Evolutionary conservation across 164 flowering plant genomes (phyloP).

Genomic region (Piper betle): DNA sequence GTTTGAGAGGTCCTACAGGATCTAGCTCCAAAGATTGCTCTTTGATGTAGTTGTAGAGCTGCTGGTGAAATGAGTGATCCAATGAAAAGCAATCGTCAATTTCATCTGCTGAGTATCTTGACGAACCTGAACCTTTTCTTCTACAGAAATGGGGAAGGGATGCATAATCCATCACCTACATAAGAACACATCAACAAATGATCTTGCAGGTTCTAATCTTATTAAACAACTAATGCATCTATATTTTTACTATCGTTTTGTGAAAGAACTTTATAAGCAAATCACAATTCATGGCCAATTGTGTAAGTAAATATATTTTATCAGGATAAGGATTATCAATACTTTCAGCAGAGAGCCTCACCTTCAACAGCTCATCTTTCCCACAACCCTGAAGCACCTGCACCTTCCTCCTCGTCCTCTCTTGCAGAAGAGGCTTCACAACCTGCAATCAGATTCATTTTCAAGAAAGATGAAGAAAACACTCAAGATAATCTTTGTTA

Average conservation of each 20-base stretch:
- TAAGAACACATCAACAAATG: slow-evolving; percentile 1
- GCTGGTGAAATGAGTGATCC: slow-evolving; percentile 74
- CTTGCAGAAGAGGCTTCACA: slow-evolving; percentile 93
- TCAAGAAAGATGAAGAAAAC: not conserved
- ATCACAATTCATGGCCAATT: no score
- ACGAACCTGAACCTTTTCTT: slow-evolving; percentile 64
- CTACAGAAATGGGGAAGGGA: slow-evolving; percentile 80
- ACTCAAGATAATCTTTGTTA: not conserved
- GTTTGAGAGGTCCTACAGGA: slow-evolving; percentile 28
- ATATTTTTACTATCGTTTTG: no score
- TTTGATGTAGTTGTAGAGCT: slow-evolving; percentile 56
- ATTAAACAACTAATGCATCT: no score
- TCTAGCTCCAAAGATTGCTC: slow-evolving; percentile 26
- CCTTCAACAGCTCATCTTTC: slow-evolving; percentile 74
- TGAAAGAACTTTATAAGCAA: no score
- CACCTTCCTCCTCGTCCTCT: slow-evolving; percentile 79
- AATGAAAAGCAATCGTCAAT: slow-evolving; percentile 41
- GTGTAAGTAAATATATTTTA: no score
- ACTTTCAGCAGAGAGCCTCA: slow-evolving; percentile 7
- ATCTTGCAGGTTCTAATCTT: no score
- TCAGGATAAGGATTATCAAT: no score
- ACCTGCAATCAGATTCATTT: slow-evolving; percentile 33
- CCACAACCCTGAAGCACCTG: slow-evolving; percentile 88
- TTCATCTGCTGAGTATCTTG: slow-evolving; percentile 26
- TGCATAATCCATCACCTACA: slow-evolving; percentile 63